Evolutionary conservation across 1,139 yeast species (phyloP).

Genomic region (Sugiyamaella japonica): DNA sequence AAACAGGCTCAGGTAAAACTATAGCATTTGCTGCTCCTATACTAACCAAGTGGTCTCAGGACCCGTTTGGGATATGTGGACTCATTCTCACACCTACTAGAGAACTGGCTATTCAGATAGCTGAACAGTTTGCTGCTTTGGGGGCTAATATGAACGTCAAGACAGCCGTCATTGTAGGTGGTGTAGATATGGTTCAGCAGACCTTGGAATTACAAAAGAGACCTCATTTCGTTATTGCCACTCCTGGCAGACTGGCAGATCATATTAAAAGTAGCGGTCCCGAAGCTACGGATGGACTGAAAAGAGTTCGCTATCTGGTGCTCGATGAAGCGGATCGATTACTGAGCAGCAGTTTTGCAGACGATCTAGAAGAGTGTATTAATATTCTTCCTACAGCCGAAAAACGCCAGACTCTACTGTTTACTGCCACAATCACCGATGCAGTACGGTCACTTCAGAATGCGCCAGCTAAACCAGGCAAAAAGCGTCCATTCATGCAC

Average conservation of each 20-base stretch:
- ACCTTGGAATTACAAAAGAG: conserved; percentile 74
- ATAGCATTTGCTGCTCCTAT: conserved; percentile 97
- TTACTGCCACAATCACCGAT: conserved; percentile 96
- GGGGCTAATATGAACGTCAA: conserved; percentile 88
- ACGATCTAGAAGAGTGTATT: conserved; percentile 71
- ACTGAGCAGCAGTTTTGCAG: conserved; percentile 78
- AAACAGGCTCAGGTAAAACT: conserved; percentile 98
- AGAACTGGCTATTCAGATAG: conserved; percentile 93
- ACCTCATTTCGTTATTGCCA: conserved; percentile 95
- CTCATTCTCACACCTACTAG: conserved; percentile 89
- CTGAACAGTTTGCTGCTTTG: conserved; percentile 91
- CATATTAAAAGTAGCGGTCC: conserved; percentile 88
- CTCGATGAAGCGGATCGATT: conserved; percentile 96
- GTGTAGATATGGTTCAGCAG: conserved; percentile 88
- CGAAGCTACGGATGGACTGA: conserved; percentile 77
- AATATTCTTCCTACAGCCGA: conserved; percentile 66
- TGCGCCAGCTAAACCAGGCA: conserved; percentile 59
- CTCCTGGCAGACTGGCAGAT: conserved; percentile 96
- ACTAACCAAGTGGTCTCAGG: conserved; percentile 91
- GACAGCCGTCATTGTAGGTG: conserved; percentile 85
- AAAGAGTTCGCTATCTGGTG: conserved; percentile 75
- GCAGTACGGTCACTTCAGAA: conserved; percentile 81
- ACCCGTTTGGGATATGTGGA: conserved; percentile 92
- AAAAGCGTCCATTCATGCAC: conserved; percentile 70
- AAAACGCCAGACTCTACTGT: conserved; percentile 79